A percentile compares a stretch with the other conserved stretches of the same genome.
Evolutionary conservation across 2,329 filamentous ascomycete genomes (phyloP).

Genomic region (Fusarium oxysporum): DNA sequence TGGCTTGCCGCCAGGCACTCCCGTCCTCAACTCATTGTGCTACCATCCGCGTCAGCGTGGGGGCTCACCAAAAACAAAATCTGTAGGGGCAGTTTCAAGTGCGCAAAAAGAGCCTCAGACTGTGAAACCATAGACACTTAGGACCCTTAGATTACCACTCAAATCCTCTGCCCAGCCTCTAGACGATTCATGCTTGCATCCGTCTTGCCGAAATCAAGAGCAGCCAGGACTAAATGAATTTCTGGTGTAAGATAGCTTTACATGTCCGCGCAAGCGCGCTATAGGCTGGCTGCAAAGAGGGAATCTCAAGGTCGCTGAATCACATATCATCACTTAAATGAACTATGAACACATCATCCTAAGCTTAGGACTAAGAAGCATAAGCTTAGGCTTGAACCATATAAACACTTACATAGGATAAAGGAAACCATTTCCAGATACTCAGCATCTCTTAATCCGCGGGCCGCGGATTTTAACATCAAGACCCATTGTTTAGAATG

Average conservation of each 20-base stretch:
- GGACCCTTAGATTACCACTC: slow-evolving; percentile 13
- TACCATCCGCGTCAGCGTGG: slow-evolving; percentile 23
- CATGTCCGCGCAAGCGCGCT: neutral
- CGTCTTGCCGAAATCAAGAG: slow-evolving; percentile 1
- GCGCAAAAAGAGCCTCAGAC: slow-evolving; percentile 27
- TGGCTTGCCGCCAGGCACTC: slow-evolving; percentile 36
- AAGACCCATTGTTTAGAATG: neutral
- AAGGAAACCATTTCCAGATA: neutral
- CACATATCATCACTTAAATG: neutral
- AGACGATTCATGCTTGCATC: slow-evolving; percentile 2
- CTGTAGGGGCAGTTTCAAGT: slow-evolving; percentile 8
- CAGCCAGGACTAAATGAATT: slow-evolving; percentile 6
- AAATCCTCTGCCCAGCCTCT: slow-evolving; percentile 7
- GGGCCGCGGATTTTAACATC: neutral
- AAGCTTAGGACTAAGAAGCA: neutral
- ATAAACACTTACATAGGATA: neutral
- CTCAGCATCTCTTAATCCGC: neutral
- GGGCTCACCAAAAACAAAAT: slow-evolving; percentile 5
- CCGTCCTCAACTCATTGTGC: slow-evolving; percentile 11
- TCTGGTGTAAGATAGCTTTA: neutral
- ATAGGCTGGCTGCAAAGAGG: neutral
- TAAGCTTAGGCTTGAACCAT: neutral
- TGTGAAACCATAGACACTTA: slow-evolving; percentile 29
- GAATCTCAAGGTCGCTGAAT: neutral
- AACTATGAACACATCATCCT: neutral